Evolutionary conservation across 202 grass and related monocot genomes (phyloP), one percentile per base, ranked within the genome.

Genomic region (Carex sylvatica): DNA sequence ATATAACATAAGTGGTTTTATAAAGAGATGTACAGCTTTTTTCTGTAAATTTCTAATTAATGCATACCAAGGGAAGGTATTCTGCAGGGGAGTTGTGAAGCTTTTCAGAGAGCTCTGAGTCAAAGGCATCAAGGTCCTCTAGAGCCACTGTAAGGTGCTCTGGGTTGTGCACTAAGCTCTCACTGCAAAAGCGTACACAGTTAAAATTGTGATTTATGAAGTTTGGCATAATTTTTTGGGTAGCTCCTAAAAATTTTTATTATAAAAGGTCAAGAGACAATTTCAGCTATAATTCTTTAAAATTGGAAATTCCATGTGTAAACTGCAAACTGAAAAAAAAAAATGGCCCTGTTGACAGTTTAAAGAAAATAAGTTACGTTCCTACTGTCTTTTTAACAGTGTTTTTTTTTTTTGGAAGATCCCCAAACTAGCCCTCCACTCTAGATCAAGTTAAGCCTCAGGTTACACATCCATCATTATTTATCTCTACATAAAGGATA

Each of bases 111-210:
- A 98, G 92, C 82, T 94, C 91, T 24, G 92, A 89, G 36, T 98
- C 95, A 49, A 98, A 98, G 52, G 92, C 95, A 26, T 93, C 92
- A 11, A 98, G 86, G 84, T 98, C 95, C 82, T 98, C 95, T 54
- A 95, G 88, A 54, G 95, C 95, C 62, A 98, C 92, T 28, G 89
- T 93, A 84, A 95, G 87, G 83, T 91, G 91, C 55, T 93, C 95
- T 14, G 87, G 87, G 71, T 87, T 98, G 87, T 98, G 92, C 11
- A 98, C 91, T 5, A 98, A 88, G 81, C 89, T 95, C 87, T 98
- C 91, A 6, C 92, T 98, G 86, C 42, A 81, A 73, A 23, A 18
- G 53, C 12, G 5, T 72, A 11, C 2, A 55, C 12, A 78, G 22
- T 58, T 23, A 19, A 24, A 62, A 83, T 52, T n/a, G 24, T 31